Evolutionary conservation across 1,284 basidiomycete genomes (phyloP).

Genomic region (Meira miltonrushii): DNA sequence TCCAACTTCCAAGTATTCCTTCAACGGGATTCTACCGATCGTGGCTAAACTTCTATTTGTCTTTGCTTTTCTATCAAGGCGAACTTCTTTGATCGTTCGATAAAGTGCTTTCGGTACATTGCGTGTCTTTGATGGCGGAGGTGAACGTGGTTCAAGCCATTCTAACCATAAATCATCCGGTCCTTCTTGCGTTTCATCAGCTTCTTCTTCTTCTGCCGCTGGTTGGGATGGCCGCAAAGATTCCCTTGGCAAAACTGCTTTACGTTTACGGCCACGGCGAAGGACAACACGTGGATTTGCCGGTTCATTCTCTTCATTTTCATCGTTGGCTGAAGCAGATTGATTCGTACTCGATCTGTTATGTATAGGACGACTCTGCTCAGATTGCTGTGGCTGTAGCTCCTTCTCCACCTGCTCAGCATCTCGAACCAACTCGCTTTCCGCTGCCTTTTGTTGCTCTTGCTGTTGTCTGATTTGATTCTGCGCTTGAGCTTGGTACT

Average conservation of each 20-base stretch:
- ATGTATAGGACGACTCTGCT: too few species aligned
- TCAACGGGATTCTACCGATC: conserved; percentile 31
- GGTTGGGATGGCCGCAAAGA: background rate
- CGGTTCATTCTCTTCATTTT: too few species aligned
- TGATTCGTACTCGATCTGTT: too few species aligned
- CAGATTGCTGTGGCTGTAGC: too few species aligned
- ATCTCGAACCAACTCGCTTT: too few species aligned
- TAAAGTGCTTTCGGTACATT: background rate
- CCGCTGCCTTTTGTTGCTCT: too few species aligned
- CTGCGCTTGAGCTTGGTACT: background rate
- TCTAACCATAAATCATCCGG: background rate
- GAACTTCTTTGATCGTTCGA: conserved; percentile 2
- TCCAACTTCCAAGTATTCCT: conserved; percentile 32
- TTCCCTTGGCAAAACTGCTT: background rate
- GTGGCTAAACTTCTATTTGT: conserved; percentile 35
- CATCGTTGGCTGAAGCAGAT: too few species aligned
- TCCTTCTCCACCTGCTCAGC: too few species aligned
- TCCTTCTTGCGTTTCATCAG: background rate
- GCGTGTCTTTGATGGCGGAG: background rate
- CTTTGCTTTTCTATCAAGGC: conserved; percentile 1
- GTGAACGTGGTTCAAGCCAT: background rate
- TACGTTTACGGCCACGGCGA: background rate
- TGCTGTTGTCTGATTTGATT: too few species aligned
- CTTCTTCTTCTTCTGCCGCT: background rate
- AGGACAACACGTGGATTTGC: background rate